These are phyloP conservation scores for Colletotrichum plurivorum DNA, from an alignment of 2,329 filamentous ascomycete species.

Conservation along the genomic window DNA sequence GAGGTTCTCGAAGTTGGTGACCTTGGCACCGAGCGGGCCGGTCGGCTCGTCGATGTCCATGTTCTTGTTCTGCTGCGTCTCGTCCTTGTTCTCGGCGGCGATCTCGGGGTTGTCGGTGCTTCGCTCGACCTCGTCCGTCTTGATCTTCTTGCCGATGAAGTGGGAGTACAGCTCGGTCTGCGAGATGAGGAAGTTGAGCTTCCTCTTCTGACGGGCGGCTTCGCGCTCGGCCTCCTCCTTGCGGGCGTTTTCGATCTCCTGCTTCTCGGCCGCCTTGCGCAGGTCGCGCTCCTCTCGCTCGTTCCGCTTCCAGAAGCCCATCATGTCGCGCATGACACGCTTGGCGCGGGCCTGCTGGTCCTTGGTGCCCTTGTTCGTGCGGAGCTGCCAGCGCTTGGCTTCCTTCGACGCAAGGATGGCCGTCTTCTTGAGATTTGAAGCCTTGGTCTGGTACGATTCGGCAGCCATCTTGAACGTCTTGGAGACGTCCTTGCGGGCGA, in stretches of 20 bases:
- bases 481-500: slow-evolving; percentile 92
- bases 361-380: slow-evolving; percentile 98
- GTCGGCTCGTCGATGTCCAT: slow-evolving; percentile 67
- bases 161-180: slow-evolving; percentile 99
- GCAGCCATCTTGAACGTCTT: slow-evolving; percentile 92
- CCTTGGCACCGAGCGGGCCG: slow-evolving; percentile 74
- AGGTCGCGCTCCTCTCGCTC: slow-evolving; percentile 97
- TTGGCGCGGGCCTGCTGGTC: slow-evolving; percentile 97
- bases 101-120: slow-evolving; percentile 87
- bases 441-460: slow-evolving; percentile 87
- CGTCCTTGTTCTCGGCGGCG: slow-evolving; percentile 65
- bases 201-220: slow-evolving; percentile 96
- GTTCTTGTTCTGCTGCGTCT: slow-evolving; percentile 54
- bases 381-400: slow-evolving; percentile 95
- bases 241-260: slow-evolving; percentile 96
- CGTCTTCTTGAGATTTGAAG: slow-evolving; percentile 98
- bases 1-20: slow-evolving; percentile 94
- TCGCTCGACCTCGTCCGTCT: slow-evolving; percentile 93
- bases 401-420: slow-evolving; percentile 97
- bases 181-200: slow-evolving; percentile 99
- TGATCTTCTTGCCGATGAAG: slow-evolving; percentile 99
- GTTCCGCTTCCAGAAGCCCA: slow-evolving; percentile 99
- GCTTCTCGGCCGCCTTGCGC: slow-evolving; percentile 92
- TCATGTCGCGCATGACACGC: slow-evolving; percentile 99
- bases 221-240: slow-evolving; percentile 98